Base-by-base conservation (phyloP, 495 filamentous ascomycete genomes). In the Physcia stellaris region DNA sequence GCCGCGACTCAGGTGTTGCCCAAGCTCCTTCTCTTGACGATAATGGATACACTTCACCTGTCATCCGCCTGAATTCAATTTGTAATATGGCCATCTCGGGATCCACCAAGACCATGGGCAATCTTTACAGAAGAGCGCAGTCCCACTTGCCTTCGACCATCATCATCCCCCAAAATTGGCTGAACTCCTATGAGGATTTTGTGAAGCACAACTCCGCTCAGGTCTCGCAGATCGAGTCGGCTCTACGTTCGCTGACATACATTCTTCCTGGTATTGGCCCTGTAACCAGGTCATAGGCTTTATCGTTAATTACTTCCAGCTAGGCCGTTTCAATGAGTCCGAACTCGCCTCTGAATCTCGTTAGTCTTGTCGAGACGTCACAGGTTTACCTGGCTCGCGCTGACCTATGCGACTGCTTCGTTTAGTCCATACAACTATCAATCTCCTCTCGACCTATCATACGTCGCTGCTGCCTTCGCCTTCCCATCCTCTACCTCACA, bases 131-230 rank as follows among this genome's bases (percentile, higher is more conserved):
- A 21, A 23, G 32, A 40, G 37, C 37, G 10, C 37, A 40, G 22
- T 40, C 43, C n/a, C 32, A 31, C 12, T 29, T 48, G 36, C 45
- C 45, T 20, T 32, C 24, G 31, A 55, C 35, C 35, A 50, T 71
- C 41, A 53, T 72, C 6, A 58, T 77, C 31, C 81, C 83, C 19
- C 71, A 81, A 0, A 77, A 76, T 59, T 87, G 77, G 80, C 58
- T 92, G 22, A 63, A 70, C 36, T 70, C 81, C 52, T 98, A 98
- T 60, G 76, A 76, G 50, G 77, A 88, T 41, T 94, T 95, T 59
- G 86, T 98, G 62, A 83, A 81, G 27, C 88, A 87, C 61, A 95
- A 98, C 59, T 71, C 85, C 38, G 78, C 81, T 55, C 83, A 88
- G 17, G 84, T 98, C 37, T 78, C 79, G 11, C 86, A 93, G 55